Conservation (phyloP, 1,284 basidiomycete genomes). For the Ceratobasidium sp. region DNA sequence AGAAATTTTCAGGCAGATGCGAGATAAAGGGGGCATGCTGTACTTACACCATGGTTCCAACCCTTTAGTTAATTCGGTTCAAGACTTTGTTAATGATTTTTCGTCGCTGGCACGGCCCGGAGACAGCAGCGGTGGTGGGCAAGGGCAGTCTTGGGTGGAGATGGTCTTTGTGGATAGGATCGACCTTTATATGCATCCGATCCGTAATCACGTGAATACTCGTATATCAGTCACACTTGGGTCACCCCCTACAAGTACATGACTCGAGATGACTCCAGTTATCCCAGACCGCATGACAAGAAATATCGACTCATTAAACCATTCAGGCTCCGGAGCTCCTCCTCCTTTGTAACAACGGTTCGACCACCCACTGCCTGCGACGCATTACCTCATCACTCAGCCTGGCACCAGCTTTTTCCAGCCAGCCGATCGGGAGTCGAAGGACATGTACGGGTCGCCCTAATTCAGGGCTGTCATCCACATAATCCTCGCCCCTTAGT, state of each 20-base stretch:
- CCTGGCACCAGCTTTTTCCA: slow-evolving; percentile 45
- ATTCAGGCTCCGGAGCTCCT: neutral
- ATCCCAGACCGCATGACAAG: too few species aligned
- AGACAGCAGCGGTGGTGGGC: slow-evolving; percentile 41
- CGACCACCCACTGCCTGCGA: slow-evolving; percentile 58
- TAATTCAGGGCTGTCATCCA: slow-evolving; percentile 72
- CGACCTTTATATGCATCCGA: slow-evolving; percentile 34
- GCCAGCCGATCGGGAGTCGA: slow-evolving; percentile 53
- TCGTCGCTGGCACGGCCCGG: slow-evolving; percentile 14
- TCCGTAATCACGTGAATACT: slow-evolving; percentile 8
- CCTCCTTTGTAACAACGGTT: slow-evolving; percentile 50
- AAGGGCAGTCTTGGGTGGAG: slow-evolving; percentile 40
- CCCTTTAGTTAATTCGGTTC: slow-evolving; percentile 15
- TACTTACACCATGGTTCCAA: slow-evolving; percentile 50
- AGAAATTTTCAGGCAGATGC: slow-evolving; percentile 16
- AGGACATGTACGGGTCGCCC: slow-evolving; percentile 60
- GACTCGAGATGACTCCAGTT: neutral
- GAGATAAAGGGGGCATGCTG: neutral
- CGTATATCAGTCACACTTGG: slow-evolving; percentile 1
- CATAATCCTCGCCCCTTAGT: slow-evolving; percentile 72
- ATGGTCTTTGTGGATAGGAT: slow-evolving; percentile 33
- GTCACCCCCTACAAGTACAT: slow-evolving; percentile 6
- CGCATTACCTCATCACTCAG: slow-evolving; percentile 51
- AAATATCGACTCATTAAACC: too few species aligned
- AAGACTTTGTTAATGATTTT: neutral